A percentile compares a stretch with the other conserved stretches of the same genome.
phyloP scores from a whole-genome alignment of 78 protist genomes.

The Dictyostelium brefeldianum region DNA sequence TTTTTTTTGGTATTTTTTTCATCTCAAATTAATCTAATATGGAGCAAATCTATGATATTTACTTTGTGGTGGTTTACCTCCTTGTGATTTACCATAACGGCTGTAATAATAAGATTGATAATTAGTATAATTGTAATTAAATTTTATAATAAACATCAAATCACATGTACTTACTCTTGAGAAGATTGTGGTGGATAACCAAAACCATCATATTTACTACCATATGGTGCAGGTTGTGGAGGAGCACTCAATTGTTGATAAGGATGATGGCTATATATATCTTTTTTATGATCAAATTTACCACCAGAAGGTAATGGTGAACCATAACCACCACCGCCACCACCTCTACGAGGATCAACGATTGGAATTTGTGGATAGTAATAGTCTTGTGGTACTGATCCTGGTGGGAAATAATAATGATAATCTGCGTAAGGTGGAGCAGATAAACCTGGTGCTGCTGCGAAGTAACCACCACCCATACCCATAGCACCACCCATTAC shows the following conservation, averaged over 20 bases:
- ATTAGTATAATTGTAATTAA: background rate
- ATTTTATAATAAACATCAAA: background rate
- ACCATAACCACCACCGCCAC: background rate
- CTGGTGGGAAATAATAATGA: slow-evolving; percentile 12
- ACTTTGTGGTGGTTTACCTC: slow-evolving; percentile 23
- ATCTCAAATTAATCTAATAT: slow-evolving; percentile 1
- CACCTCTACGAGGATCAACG: slow-evolving; percentile 35
- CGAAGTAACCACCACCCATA: background rate
- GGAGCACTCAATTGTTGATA: background rate
- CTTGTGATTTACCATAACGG: background rate
- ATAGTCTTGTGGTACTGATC: slow-evolving; percentile 1
- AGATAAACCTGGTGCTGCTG: background rate
- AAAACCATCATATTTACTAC: slow-evolving; percentile 6
- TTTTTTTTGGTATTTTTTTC: background rate
- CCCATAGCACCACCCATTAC: too few species aligned
- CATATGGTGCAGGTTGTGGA: slow-evolving; percentile 6
- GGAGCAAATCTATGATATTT: slow-evolving; percentile 35
- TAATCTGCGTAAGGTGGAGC: background rate
- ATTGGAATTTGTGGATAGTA: slow-evolving; percentile 22
- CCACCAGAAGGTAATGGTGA: background rate
- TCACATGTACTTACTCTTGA: slow-evolving; percentile 38
- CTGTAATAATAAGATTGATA: background rate
- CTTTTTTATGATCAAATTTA: slow-evolving; percentile 2
- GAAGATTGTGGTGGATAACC: slow-evolving; percentile 25
- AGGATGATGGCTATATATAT: background rate